Percentiles rank a stretch among this genome's conserved stretches.
These are phyloP conservation scores for Populus simonii DNA, from an alignment of 345 rosid species.

Conservation along the genomic window DNA sequence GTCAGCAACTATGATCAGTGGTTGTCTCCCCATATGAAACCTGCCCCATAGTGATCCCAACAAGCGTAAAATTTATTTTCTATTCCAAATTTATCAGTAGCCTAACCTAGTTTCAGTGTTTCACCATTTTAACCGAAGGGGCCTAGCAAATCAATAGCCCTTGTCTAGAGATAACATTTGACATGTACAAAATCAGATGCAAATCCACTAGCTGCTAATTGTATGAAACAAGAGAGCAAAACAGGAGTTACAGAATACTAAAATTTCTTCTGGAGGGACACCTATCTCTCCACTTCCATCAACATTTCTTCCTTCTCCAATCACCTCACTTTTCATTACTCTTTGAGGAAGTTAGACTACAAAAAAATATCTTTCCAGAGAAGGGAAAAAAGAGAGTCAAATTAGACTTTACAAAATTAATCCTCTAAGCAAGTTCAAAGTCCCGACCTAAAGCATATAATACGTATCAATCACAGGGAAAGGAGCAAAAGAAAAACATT, in stretches of 20 bases:
- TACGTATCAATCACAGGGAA: neutral
- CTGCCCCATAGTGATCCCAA: constrained; percentile 32
- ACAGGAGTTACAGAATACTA: neutral
- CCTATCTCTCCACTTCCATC: neutral
- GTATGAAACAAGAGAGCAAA: neutral
- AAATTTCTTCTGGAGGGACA: neutral
- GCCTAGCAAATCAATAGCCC: neutral
- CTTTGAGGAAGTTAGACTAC: neutral
- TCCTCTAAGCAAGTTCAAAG: neutral
- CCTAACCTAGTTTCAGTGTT: neutral
- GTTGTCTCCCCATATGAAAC: constrained; percentile 98
- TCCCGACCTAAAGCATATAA: neutral
- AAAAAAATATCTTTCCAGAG: neutral
- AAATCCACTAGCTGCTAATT: neutral
- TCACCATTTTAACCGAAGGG: neutral
- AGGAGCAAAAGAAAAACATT: neutral
- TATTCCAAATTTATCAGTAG: neutral
- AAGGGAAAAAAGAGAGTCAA: neutral
- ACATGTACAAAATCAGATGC: neutral
- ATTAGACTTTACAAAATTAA: neutral
- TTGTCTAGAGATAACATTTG: neutral
- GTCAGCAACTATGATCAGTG: constrained; percentile 75
- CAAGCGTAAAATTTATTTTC: neutral
- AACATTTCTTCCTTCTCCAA: neutral
- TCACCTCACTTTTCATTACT: neutral